These are phyloP conservation scores for Chenopodium quinoa DNA, from an alignment of 148 eudicot species.

Conservation along the genomic window DNA sequence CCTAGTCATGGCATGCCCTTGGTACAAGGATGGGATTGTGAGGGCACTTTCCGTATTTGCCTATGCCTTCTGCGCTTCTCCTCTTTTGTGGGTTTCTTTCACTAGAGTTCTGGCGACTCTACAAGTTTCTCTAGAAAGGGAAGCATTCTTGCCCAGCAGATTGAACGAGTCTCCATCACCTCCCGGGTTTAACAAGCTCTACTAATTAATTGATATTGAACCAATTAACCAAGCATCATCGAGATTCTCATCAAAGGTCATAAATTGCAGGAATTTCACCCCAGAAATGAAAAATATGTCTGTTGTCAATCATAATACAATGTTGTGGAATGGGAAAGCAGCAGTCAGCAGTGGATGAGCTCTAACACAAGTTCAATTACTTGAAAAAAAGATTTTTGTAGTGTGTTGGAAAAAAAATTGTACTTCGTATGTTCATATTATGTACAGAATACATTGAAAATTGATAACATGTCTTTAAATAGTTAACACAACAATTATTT, in stretches of 20 bases:
- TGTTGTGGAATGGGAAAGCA: too few relatives aligned
- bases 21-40: slow-evolving; percentile 67
- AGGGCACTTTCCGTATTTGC: slow-evolving; percentile 61
- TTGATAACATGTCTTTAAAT: too few relatives aligned
- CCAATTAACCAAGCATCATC: background rate
- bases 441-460: too few relatives aligned
- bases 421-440: too few relatives aligned
- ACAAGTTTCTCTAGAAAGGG: slow-evolving; percentile 65
- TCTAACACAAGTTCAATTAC: too few relatives aligned
- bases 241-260: background rate
- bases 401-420: background rate
- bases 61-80: slow-evolving; percentile 71
- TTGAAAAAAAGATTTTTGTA: too few relatives aligned
- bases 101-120: slow-evolving; percentile 45
- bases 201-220: slow-evolving; percentile 23
- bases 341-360: too few relatives aligned
- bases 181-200: slow-evolving; percentile 66
- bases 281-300: background rate
- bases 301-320: too few relatives aligned
- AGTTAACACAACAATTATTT: too few relatives aligned
- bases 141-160: slow-evolving; percentile 70
- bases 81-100: slow-evolving; percentile 52
- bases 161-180: slow-evolving; percentile 52
- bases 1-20: slow-evolving; percentile 75
- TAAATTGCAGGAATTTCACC: background rate